phyloP scores from a whole-genome alignment of 805 yeast genomes.

The Myxozyma nipponensis region DNA sequence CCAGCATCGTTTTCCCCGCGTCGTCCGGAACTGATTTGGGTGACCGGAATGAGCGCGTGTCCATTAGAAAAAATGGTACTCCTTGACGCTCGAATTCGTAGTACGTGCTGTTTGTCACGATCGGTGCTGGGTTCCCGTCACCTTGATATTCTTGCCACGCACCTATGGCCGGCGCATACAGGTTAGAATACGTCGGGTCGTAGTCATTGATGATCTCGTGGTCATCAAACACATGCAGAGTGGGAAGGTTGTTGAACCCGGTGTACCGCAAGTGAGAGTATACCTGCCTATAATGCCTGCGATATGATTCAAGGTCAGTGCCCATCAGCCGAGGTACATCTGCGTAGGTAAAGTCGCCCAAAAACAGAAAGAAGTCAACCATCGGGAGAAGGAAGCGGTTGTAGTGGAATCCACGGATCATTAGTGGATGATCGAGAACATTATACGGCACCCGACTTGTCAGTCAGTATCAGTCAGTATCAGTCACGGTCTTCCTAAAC shows the following conservation, averaged over 20 bases:
- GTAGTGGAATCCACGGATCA: conserved; percentile 21
- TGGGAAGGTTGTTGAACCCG: conserved; percentile 21
- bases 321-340: conserved; percentile 29
- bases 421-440: conserved; percentile 25
- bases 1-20: conserved; percentile 30
- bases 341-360: conserved; percentile 31
- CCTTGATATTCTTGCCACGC: conserved; percentile 28
- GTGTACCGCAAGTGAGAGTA: conserved; percentile 16
- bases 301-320: conserved; percentile 16
- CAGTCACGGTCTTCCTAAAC: not conserved
- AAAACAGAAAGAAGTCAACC: conserved; percentile 27
- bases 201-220: conserved; percentile 31
- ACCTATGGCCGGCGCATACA: conserved; percentile 22
- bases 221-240: conserved; percentile 30
- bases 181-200: conserved; percentile 8
- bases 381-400: conserved; percentile 2
- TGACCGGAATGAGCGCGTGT: conserved; percentile 28
- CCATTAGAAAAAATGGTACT: conserved; percentile 28
- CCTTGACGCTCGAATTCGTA: conserved; percentile 28
- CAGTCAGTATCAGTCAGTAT: no score
- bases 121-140: conserved; percentile 27
- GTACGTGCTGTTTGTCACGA: conserved; percentile 19
- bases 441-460: conserved; percentile 27
- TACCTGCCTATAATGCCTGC: conserved; percentile 28
- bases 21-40: conserved; percentile 21